Conservation (phyloP, 129 eudicot species). For the Flaveria linearis region DNA sequence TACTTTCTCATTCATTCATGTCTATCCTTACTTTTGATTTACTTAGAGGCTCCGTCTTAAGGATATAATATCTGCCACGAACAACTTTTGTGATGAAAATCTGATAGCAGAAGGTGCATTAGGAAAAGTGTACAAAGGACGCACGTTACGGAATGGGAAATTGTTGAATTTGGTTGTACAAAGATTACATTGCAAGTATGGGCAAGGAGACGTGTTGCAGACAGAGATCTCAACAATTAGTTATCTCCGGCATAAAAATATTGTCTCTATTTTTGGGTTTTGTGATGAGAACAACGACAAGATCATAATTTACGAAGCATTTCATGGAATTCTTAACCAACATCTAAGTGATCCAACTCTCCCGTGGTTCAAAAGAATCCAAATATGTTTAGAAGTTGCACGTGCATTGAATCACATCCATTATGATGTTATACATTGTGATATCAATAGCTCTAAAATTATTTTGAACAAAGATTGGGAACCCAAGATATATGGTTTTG, state of each 20-base stretch:
- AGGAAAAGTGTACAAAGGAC: not conserved
- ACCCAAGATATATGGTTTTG: constrained; percentile 9
- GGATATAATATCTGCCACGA: not conserved
- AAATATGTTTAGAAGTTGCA: not conserved
- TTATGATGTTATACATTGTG: constrained; percentile 3
- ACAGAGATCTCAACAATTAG: not conserved
- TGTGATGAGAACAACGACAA: not conserved
- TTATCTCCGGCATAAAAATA: not conserved
- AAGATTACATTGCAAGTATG: not conserved
- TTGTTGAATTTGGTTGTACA: not conserved
- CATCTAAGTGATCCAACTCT: not conserved
- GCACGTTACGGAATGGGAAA: not conserved
- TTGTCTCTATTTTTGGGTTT: not conserved
- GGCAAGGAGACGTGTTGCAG: not conserved
- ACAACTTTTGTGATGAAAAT: not conserved
- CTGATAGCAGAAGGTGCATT: not conserved
- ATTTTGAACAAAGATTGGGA: constrained; percentile 16
- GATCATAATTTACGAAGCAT: not conserved
- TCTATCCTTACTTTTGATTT: not conserved
- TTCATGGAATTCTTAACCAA: constrained; percentile 1
- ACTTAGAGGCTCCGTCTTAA: not conserved
- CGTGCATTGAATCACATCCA: not conserved
- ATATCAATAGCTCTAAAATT: not conserved
- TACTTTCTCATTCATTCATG: not conserved
- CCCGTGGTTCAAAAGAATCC: not conserved